These are phyloP conservation scores for Panicum hallii DNA, from an alignment of 202 grass and related monocot genomes.

Conservation along the genomic window DNA sequence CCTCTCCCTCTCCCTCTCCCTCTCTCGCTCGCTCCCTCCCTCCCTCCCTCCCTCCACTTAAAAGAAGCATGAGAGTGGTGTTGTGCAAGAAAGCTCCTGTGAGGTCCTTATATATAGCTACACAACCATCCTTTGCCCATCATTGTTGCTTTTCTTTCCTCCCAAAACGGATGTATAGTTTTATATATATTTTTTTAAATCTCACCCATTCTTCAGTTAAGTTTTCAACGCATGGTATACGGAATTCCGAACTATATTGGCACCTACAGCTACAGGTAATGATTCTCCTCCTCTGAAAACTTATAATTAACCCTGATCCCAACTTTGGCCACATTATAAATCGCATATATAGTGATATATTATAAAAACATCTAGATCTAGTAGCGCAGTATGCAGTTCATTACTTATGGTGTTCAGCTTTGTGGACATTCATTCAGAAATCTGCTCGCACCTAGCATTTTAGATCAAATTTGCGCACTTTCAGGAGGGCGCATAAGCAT, in stretches of 20 bases:
- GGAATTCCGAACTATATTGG: background rate
- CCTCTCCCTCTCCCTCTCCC: background rate
- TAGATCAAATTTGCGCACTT: constrained; percentile 3
- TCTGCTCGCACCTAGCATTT: constrained; percentile 7
- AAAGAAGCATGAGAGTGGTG: constrained; percentile 42
- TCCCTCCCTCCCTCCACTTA: no score
- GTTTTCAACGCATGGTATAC: background rate
- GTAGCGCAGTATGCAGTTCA: background rate
- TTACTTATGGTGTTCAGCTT: constrained; percentile 16
- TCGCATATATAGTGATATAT: background rate
- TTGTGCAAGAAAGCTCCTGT: constrained; percentile 54
- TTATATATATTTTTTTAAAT: constrained; percentile 27
- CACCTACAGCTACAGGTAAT: constrained; percentile 2
- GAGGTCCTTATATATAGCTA: constrained; percentile 64
- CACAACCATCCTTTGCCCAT: constrained; percentile 51
- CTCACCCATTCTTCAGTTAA: constrained; percentile 25
- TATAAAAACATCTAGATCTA: background rate
- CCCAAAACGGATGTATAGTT: constrained; percentile 41
- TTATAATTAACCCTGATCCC: background rate
- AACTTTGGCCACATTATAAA: background rate
- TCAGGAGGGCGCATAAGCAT: constrained; percentile 18
- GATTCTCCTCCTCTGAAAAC: constrained; percentile 3
- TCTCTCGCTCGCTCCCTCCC: no score
- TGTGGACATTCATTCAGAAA: background rate
- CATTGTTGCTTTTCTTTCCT: constrained; percentile 43